Base-by-base conservation (phyloP, 306 rosid species). In the Cucurbita pepo region DNA sequence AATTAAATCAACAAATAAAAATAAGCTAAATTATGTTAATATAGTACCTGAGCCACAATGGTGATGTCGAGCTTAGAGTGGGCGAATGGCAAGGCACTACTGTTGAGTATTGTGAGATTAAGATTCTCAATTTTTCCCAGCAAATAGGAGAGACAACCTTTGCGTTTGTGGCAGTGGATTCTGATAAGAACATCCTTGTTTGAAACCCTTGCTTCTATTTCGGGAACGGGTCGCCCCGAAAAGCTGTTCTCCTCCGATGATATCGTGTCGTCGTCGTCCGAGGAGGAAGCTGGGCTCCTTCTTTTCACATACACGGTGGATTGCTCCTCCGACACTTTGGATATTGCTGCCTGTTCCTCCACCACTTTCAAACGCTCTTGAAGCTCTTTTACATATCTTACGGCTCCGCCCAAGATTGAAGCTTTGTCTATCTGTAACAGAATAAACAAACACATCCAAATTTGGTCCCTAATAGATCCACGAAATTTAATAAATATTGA, bases 391-490 rank as follows among this genome's bases (percentile, higher is more conserved):
- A 88, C 73, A 75, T 90, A 73, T 63, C 78, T 85, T 15, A 87
- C 77, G 1, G 98, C 96, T 77, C 86, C 98, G 77, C 87, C 89
- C 52, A 90, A 86, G 7, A 94, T 91, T 0, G 98, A 87, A 69
- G 97, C 96, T 83, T 94, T 94, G 75, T 94, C 97, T 93, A 85
- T 56, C 34, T 15, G 21, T 75, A 54, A 19, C 0, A 53, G 0
- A 5, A 53, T 8, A 56, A 8, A 56, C 11, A 56, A 56, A 8
- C 12, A 7, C 36, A 55, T 55, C 60, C 60, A 55, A 15, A 52
- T 52, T 52, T 3, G 1, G 22, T 0, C 22, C 22, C 48, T 7
- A 44, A 8, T 44, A 44, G 48, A 10, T 43, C 8, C 7, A 43
- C 22, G n/a, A n/a, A n/a, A n/a, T n/a, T n/a, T n/a, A n/a, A n/a